These are phyloP conservation scores for Avena sativa DNA, from an alignment of 176 grass and related monocot genomes.

Conservation along the genomic window DNA sequence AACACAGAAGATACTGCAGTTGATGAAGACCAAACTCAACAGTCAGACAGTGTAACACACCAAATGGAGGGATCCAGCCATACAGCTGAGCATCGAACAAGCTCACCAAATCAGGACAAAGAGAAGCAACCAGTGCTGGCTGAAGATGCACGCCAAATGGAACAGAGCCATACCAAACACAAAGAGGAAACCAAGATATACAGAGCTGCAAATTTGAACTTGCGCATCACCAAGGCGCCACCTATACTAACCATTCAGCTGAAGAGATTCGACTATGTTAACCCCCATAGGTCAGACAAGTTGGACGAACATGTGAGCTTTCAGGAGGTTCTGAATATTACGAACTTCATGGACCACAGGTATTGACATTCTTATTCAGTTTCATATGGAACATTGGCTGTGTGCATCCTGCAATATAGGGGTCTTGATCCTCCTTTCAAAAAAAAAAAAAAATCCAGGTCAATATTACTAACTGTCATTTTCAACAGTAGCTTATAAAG, in stretches of 20 bases:
- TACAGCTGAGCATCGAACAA: not conserved
- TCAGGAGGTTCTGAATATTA: constrained; percentile 59
- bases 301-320: constrained; percentile 53
- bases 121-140: not conserved
- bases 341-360: constrained; percentile 49
- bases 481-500: not conserved
- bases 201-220: constrained; percentile 45
- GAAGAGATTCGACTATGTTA: constrained; percentile 56
- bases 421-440: not conserved
- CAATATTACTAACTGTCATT: no score
- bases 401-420: no score
- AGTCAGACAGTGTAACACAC: not conserved
- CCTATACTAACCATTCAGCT: constrained; percentile 63
- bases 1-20: not conserved
- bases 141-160: not conserved
- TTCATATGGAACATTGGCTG: not conserved
- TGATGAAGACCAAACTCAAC: not conserved
- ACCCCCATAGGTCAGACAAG: not conserved
- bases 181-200: constrained; percentile 31
- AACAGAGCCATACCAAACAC: not conserved
- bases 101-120: not conserved
- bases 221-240: constrained; percentile 37
- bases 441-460: no score
- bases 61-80: no score
- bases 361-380: constrained; percentile 26